phyloP scores from a whole-genome alignment of 2,329 filamentous ascomycete genomes.

The Paecilomyces variotii region DNA sequence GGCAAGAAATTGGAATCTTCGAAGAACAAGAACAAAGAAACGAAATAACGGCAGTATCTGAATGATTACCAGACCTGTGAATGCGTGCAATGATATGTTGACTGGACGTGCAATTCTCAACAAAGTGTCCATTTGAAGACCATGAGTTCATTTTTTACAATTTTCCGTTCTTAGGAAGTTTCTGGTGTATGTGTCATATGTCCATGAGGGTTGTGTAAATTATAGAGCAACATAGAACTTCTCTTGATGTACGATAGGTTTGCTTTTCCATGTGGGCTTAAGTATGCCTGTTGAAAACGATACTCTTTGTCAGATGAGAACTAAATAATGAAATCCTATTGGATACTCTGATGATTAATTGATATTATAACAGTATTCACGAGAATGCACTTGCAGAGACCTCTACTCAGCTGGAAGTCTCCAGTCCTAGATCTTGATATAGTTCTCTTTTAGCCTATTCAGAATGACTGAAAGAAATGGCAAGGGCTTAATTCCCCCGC shows the following conservation, averaged over 20 bases:
- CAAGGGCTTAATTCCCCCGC: no score
- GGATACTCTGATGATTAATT: no score
- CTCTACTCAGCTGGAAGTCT: no score
- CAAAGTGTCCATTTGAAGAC: neutral
- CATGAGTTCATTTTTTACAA: neutral
- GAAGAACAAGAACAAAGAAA: neutral
- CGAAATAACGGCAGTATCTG: slow-evolving; percentile 5
- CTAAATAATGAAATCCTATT: neutral
- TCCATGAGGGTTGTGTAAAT: neutral
- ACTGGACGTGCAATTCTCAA: neutral
- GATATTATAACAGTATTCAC: no score
- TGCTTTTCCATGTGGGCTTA: neutral
- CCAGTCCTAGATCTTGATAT: no score
- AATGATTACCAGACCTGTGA: slow-evolving; percentile 11
- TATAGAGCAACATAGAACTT: neutral
- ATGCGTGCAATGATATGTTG: neutral
- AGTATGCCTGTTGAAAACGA: neutral
- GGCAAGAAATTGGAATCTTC: slow-evolving; percentile 1
- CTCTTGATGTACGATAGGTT: neutral
- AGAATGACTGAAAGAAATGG: no score
- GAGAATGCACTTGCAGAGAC: no score
- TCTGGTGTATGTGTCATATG: slow-evolving; percentile 1
- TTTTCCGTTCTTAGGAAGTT: neutral
- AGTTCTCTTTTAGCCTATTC: no score
- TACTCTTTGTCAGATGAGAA: neutral